Conservation (phyloP, 768 basidiomycete species). For the Porpolomopsis calyptriformis region DNA sequence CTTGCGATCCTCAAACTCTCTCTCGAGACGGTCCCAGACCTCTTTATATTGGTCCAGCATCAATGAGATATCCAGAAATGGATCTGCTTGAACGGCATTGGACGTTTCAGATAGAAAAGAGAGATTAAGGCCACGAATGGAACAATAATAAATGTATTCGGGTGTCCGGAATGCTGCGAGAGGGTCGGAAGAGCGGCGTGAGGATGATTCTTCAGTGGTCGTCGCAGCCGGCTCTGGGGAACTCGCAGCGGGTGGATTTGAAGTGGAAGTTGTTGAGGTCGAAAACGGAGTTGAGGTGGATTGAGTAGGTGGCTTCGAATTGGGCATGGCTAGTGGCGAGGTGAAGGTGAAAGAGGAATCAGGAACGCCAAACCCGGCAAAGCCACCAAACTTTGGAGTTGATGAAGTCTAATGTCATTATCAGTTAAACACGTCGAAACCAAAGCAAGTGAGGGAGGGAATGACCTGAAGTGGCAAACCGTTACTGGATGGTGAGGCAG, state of each 20-base stretch:
- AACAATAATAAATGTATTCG: slow-evolving; percentile 49
- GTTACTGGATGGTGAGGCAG: slow-evolving; percentile 16
- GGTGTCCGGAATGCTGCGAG: slow-evolving; percentile 15
- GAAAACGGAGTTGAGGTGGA: slow-evolving; percentile 5
- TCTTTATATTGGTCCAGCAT: slow-evolving; percentile 50
- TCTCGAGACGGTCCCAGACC: slow-evolving; percentile 43
- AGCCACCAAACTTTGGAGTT: slow-evolving; percentile 39
- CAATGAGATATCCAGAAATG: slow-evolving; percentile 53
- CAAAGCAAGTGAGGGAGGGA: too few relatives aligned
- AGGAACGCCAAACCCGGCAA: slow-evolving; percentile 40
- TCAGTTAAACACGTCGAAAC: slow-evolving; percentile 5
- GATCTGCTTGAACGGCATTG: slow-evolving; percentile 53
- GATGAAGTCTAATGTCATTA: slow-evolving; percentile 16
- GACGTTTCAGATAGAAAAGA: slow-evolving; percentile 51
- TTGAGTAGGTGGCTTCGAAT: slow-evolving; percentile 8
- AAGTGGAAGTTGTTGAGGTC: slow-evolving; percentile 2
- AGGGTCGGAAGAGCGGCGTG: slow-evolving; percentile 9
- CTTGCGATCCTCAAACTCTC: slow-evolving; percentile 29
- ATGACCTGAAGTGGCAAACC: too few relatives aligned
- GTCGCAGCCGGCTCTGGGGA: slow-evolving; percentile 34
- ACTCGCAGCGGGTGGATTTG: slow-evolving; percentile 17
- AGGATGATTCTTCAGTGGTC: slow-evolving; percentile 41
- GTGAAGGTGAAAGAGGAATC: slow-evolving; percentile 24
- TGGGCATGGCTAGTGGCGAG: slow-evolving; percentile 8
- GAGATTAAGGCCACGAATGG: slow-evolving; percentile 65